A percentile compares a stretch with the other conserved stretches of the same genome.
Evolutionary conservation across 2,329 filamentous ascomycete genomes (phyloP).

Genomic region (Bipolaris victoriae): DNA sequence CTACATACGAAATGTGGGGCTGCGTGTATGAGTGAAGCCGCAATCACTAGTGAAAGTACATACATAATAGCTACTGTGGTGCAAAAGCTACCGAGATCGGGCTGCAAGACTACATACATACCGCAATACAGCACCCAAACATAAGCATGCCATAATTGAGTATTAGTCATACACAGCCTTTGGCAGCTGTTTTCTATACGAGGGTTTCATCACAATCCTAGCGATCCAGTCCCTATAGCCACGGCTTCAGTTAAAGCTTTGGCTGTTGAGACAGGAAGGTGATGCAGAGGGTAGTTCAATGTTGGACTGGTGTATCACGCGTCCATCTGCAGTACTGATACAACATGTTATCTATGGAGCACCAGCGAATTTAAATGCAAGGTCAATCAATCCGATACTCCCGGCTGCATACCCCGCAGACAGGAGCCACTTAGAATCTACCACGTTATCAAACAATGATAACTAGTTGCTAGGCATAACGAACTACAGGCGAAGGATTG

Average conservation of each 20-base stretch:
- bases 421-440: slow-evolving; percentile 1
- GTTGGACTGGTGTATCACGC: neutral
- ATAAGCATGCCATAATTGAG: too few species aligned
- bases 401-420: neutral
- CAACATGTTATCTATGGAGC: neutral
- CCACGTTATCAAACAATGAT: neutral
- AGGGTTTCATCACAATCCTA: neutral
- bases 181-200: neutral
- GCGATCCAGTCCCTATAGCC: neutral
- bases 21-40: too few species aligned
- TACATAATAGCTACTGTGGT: too few species aligned
- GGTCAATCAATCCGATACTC: slow-evolving; percentile 1
- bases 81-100: too few species aligned
- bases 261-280: neutral
- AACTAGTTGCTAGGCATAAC: neutral
- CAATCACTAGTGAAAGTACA: too few species aligned
- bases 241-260: neutral
- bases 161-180: neutral
- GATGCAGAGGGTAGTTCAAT: neutral
- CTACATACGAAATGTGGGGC: too few species aligned
- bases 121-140: too few species aligned
- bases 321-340: neutral
- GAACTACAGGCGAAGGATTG: neutral
- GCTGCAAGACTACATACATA: too few species aligned
- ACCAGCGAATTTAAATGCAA: neutral